Evolutionary conservation across 2,329 filamentous ascomycete species (phyloP).

Genomic region (Cytospora chrysosperma): DNA sequence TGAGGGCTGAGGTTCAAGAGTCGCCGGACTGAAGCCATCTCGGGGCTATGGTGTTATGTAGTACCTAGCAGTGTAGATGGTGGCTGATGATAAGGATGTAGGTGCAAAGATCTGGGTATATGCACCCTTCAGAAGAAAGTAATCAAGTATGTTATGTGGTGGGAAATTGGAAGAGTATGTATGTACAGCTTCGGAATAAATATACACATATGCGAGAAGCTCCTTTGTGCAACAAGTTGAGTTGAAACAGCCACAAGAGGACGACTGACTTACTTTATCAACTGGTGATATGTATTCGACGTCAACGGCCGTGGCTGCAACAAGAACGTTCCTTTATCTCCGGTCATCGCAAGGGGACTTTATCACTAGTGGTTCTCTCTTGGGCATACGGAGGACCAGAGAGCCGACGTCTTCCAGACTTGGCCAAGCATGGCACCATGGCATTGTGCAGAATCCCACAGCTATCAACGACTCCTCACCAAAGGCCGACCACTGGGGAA

Average conservation of each 20-base stretch:
- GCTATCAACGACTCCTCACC: slow-evolving; percentile 7
- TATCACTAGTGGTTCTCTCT: slow-evolving; percentile 5
- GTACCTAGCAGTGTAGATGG: background rate
- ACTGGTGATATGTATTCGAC: background rate
- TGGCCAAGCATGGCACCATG: background rate
- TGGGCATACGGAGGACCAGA: background rate
- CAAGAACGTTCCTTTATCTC: slow-evolving; percentile 21
- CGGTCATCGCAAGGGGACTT: slow-evolving; percentile 19
- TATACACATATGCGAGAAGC: background rate
- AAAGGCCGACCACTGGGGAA: slow-evolving; percentile 7
- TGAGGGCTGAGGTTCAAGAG: slow-evolving; percentile 3
- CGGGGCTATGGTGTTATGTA: background rate
- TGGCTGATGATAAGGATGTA: slow-evolving; percentile 11
- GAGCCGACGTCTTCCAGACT: background rate
- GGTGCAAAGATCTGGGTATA: slow-evolving; percentile 1
- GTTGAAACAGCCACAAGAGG: background rate
- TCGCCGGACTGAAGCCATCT: slow-evolving; percentile 22
- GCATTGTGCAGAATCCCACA: background rate
- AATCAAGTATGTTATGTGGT: background rate
- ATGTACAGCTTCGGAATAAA: background rate
- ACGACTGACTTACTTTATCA: slow-evolving; percentile 10
- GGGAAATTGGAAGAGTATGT: background rate
- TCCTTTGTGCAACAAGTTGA: background rate
- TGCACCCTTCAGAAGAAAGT: slow-evolving; percentile 10
- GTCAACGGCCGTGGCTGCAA: background rate